Percentiles rank a stretch among this genome's conserved stretches.
Conservation (phyloP, 352 stramenopile species). For the Phytophthora melonis region DNA sequence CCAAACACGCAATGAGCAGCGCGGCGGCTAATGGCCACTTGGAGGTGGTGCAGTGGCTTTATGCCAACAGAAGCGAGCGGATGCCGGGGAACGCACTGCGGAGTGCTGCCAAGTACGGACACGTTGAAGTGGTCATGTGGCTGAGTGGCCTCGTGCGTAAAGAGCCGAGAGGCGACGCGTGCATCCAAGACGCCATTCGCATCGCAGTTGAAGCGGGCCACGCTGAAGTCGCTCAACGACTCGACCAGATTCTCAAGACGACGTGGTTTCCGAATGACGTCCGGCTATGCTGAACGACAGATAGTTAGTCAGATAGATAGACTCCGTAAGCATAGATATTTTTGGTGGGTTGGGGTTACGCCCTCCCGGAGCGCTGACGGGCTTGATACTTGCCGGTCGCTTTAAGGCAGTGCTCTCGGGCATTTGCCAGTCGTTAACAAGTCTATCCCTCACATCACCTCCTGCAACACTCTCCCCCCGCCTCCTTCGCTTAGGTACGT, state of each 20-base stretch:
- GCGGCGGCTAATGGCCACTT: conserved; percentile 29
- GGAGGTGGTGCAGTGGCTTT: conserved; percentile 26
- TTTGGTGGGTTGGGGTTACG: too few species aligned
- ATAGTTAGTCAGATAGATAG: too few species aligned
- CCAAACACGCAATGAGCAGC: conserved; percentile 21
- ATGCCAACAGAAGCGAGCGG: conserved; percentile 18
- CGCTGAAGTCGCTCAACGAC: conserved; percentile 5
- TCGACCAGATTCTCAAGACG: conserved; percentile 10
- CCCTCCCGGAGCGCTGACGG: too few species aligned
- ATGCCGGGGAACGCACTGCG: conserved; percentile 15
- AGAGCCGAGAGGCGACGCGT: conserved; percentile 11
- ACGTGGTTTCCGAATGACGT: neutral
- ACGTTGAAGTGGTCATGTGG: conserved; percentile 22
- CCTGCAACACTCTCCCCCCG: too few species aligned
- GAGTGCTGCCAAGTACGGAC: conserved; percentile 24
- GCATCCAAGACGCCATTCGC: conserved; percentile 12
- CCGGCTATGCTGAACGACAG: neutral
- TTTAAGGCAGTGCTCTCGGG: too few species aligned
- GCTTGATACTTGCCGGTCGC: too few species aligned
- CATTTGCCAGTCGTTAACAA: too few species aligned
- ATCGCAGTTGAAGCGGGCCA: conserved; percentile 18
- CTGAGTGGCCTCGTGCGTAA: conserved; percentile 12
- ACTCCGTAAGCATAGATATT: too few species aligned
- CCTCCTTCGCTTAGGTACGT: too few species aligned
- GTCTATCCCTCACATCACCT: too few species aligned